Evolutionary conservation across 2,329 filamentous ascomycete species (phyloP).

Genomic region (Colletotrichum sp.): DNA sequence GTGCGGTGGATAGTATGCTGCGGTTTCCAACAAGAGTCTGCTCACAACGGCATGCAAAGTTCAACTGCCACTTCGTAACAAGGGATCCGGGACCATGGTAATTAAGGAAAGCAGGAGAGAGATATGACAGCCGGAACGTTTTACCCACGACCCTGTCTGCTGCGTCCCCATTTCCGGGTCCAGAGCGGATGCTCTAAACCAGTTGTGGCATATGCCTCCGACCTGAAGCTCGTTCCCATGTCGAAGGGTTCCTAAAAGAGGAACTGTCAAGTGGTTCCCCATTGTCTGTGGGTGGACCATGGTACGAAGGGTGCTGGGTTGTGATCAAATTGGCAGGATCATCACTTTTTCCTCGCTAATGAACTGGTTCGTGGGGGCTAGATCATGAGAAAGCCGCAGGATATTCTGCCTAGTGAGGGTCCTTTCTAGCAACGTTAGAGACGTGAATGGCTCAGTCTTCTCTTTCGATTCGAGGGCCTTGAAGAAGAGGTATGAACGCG

Average conservation of each 20-base stretch:
- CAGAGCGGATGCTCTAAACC: background rate
- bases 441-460: background rate
- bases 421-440: background rate
- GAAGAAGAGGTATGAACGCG: background rate
- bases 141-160: background rate
- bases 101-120: background rate
- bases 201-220: background rate
- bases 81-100: background rate
- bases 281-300: background rate
- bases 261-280: background rate
- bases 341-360: background rate
- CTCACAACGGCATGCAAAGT: background rate
- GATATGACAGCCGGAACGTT: background rate
- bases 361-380: background rate
- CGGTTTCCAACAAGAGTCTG: background rate
- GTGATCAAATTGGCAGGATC: background rate
- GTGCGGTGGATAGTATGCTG: background rate
- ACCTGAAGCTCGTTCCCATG: background rate
- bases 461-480: background rate
- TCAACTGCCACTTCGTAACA: background rate
- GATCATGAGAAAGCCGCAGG: background rate
- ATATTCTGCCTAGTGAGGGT: background rate
- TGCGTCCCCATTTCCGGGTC: background rate
- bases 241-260: background rate
- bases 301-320: background rate